Evolutionary conservation across 306 rosid species (phyloP).

Genomic region (Ziziphus jujuba): DNA sequence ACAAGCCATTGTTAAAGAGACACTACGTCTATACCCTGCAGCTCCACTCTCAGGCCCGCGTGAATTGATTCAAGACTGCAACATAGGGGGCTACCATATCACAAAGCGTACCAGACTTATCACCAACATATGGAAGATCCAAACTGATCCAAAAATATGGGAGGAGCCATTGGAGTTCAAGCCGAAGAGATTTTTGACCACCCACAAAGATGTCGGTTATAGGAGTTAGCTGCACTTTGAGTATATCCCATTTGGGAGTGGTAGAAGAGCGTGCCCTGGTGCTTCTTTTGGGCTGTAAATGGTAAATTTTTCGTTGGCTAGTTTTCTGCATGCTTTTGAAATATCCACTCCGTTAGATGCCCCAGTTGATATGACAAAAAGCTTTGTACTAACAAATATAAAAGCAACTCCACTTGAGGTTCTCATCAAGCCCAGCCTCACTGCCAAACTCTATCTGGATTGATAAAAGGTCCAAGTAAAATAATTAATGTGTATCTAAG

Average conservation of each 20-base stretch:
- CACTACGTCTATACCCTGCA: constrained; percentile 46
- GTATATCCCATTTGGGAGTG: constrained; percentile 36
- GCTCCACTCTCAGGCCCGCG: constrained; percentile 38
- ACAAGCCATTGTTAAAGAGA: constrained; percentile 50
- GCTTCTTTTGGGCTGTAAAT: constrained; percentile 15
- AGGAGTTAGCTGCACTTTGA: constrained; percentile 11
- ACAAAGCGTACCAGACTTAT: constrained; percentile 28
- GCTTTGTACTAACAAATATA: no score
- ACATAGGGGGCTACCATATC: constrained; percentile 39
- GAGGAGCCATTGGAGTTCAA: constrained; percentile 10
- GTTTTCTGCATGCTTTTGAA: constrained; percentile 17
- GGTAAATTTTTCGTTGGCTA: constrained; percentile 18
- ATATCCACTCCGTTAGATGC: background rate
- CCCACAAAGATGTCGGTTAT: no score
- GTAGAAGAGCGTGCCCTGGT: constrained; percentile 38
- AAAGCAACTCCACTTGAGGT: no score
- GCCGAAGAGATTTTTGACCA: constrained; percentile 26
- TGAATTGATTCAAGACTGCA: constrained; percentile 42
- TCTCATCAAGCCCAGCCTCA: no score
- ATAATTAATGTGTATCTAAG: no score
- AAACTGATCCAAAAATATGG: constrained; percentile 18
- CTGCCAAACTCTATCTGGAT: no score
- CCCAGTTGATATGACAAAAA: no score
- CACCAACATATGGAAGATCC: constrained; percentile 20
- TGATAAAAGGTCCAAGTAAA: no score